Base-by-base conservation (phyloP, 805 yeast species). In the Myxozyma nipponensis region DNA sequence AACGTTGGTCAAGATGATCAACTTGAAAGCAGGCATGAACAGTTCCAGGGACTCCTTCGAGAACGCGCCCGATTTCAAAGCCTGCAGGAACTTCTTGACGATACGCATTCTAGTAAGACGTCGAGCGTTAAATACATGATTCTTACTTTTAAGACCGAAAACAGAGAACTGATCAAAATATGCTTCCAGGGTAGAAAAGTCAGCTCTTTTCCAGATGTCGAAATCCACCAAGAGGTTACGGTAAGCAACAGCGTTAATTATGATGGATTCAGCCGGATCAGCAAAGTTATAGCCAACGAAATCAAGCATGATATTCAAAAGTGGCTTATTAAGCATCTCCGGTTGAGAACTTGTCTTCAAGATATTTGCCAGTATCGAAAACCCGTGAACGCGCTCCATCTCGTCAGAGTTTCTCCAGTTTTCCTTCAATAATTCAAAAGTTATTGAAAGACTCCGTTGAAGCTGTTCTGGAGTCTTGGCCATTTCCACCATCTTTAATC, bases 321-420 rank as follows among this genome's bases (percentile, higher is more conserved):
- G 66, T 18, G 72, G 73, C n/a, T 77, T 56, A 4, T 23, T 56
- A 32, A 24, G 59, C 54, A 44, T 64, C 47, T 47, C 66, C 45
- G 59, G 56, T 3, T 60, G 62, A 54, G 69, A 72, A 60, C 78
- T 80, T 24, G 74, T 68, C 37, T 74, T 76, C 24, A 83, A 59
- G 6, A 84, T 61, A 0, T 82, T 74, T 0, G 77, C 74, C 1
- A 84, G 62, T 2, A 82, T 72, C 23, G 78, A 79, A 59, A 79
- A 84, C 1, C 89, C 89, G 56, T 76, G 77, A 2, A 71, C 69
- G 17, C 74, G 69, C 57, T 82, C 86, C 61, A 83, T 77, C 52
- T 82, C 87, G 42, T 75, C 74, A 25, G 72, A 65, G 46, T 76
- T 67, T 37, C 81, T 69, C 76, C 82, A 73, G 52, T 77, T 73